Evolutionary conservation across 192 early-diverging fungal species (phyloP).

Genomic region (Phycomyces nitens): DNA sequence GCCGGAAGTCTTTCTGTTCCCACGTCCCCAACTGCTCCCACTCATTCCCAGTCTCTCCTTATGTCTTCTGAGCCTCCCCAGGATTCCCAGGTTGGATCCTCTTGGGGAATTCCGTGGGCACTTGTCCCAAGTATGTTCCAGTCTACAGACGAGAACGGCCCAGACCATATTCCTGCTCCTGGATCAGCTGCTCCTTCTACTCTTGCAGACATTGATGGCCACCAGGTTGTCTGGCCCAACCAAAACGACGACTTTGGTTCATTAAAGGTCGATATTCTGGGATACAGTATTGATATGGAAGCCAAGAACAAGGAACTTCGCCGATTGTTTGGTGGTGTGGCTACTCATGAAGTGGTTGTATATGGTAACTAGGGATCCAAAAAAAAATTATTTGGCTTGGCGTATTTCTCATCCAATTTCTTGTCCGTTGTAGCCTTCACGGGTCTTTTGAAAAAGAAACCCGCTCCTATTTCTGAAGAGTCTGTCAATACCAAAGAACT

Average conservation of each 20-base stretch:
- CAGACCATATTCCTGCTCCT: background rate
- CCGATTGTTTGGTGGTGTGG: constrained; percentile 25
- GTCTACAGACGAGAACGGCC: constrained; percentile 1
- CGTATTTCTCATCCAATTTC: too few species aligned
- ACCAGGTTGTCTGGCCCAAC: constrained; percentile 25
- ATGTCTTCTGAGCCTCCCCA: background rate
- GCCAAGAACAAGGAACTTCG: constrained; percentile 27
- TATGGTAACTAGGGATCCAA: constrained; percentile 28
- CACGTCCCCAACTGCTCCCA: background rate
- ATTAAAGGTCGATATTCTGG: constrained; percentile 14
- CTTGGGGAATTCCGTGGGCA: constrained; percentile 36
- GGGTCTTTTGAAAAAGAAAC: constrained; percentile 12
- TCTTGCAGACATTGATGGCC: constrained; percentile 1
- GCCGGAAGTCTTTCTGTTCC: background rate
- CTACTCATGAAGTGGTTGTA: constrained; percentile 29
- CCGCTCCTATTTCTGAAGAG: constrained; percentile 2
- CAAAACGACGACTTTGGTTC: constrained; percentile 8
- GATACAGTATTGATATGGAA: constrained; percentile 20
- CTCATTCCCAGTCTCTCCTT: background rate
- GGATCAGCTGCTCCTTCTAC: background rate
- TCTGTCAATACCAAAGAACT: background rate
- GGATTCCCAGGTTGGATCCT: background rate
- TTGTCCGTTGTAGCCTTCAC: background rate
- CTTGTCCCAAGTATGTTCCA: constrained; percentile 33
- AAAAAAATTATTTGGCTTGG: background rate